Base-by-base conservation (phyloP, 2,329 filamentous ascomycete genomes). In the Diaporthe australafricana region DNA sequence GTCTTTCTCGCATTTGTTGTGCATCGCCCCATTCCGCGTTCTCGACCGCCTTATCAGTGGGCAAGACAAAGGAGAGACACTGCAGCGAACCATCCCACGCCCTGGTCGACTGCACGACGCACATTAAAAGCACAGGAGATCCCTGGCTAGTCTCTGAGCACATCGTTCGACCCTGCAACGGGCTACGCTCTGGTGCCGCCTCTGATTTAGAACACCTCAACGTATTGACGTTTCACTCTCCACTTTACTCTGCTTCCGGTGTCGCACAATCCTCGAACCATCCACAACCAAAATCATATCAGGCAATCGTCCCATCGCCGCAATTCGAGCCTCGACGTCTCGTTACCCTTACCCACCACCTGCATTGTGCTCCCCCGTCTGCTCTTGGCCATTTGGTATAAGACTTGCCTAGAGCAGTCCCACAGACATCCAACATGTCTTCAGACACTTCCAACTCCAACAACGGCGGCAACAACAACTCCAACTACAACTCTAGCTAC, bases 371-470 rank as follows among this genome's bases (percentile, higher is more conserved):
- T 20, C 38, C 27, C 48, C 30, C n/a, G 25, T 35, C 47, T n/a
- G 17, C 52, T 20, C 22, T 14, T 48, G 27, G 42, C 22, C 27
- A 3, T 42, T 66, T 52, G 32, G 27, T 72, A 74, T 70, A 73
- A 71, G 56, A 66, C 35, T 25, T 25, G 35, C 32, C 66, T 35
- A 27, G 56, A 73, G 55, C 56, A 40, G 45, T 45, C 42, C 62
- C 27, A 35, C 53, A 56, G 35, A 38, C 27, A 45, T 25, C 62
- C 75, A 76, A 45, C 65, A 80, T 80, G 79, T 80, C 78, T 76
- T 76, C 77, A 56, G 77, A 80, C 68, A 78, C 73, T 74, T 72
- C 75, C 71, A 79, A 77, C 76, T 81, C 79, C 73, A 79, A 77
- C 74, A 45, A 45, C 50, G 30, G 22, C 50, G 30, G 22, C 50